These are phyloP conservation scores for Inosperma sp. DNA, from an alignment of 768 basidiomycete genomes.

Conservation along the genomic window DNA sequence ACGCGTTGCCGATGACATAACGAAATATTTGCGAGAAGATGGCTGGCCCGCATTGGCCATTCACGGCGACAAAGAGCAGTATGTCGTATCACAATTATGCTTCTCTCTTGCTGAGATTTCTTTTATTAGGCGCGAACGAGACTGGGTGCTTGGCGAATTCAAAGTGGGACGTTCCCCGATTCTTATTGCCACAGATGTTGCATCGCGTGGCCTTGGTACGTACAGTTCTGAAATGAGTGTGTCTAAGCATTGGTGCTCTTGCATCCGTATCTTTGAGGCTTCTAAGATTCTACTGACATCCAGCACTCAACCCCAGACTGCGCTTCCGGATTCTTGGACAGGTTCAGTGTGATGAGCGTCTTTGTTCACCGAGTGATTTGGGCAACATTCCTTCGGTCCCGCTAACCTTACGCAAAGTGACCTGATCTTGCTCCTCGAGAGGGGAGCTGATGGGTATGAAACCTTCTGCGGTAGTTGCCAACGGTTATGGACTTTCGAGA, in stretches of 20 bases:
- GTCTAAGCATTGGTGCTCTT: conserved; percentile 25
- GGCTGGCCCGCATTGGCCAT: conserved; percentile 99
- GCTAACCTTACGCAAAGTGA: conserved; percentile 39
- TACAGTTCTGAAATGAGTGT: conserved; percentile 36
- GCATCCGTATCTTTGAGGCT: conserved; percentile 24
- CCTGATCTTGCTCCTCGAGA: conserved; percentile 29
- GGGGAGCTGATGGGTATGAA: conserved; percentile 35
- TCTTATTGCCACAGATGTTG: conserved; percentile 98
- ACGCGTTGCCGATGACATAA: conserved; percentile 97
- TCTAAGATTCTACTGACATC: conserved; percentile 14
- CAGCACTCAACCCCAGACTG: conserved; percentile 23
- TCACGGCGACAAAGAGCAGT: conserved; percentile 99
- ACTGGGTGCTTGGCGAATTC: conserved; percentile 98
- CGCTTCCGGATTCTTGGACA: conserved; percentile 38
- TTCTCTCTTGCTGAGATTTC: background rate
- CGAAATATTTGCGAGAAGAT: conserved; percentile 94
- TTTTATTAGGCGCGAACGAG: conserved; percentile 79
- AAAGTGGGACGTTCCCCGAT: conserved; percentile 97
- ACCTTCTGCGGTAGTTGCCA: conserved; percentile 39
- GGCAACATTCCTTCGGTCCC: conserved; percentile 29
- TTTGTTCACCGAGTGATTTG: conserved; percentile 27
- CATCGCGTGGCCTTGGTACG: conserved; percentile 99
- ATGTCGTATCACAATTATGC: conserved; percentile 27
- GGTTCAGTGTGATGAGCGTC: conserved; percentile 35
- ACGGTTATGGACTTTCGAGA: conserved; percentile 48